Evolutionary conservation across 2,329 filamentous ascomycete genomes (phyloP).

Genomic region (Thielaviopsis populi): DNA sequence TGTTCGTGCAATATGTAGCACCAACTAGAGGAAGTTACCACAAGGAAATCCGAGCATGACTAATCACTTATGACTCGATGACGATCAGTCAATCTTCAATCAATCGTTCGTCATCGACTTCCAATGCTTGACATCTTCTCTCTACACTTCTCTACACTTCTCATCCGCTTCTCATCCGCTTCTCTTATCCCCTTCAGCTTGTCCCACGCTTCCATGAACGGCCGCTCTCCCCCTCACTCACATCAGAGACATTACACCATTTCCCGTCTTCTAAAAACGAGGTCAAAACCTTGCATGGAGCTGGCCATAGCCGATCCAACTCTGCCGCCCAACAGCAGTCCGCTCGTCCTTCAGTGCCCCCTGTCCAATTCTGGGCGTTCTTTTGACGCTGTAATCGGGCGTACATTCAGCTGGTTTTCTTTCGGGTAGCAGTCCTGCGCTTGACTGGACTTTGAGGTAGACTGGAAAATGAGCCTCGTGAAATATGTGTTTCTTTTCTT

Average conservation of each 20-base stretch:
- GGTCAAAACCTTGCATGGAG: neutral
- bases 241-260: neutral
- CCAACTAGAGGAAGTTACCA: too few relatives aligned
- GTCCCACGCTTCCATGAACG: neutral
- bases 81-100: too few relatives aligned
- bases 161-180: too few relatives aligned
- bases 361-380: neutral
- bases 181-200: neutral
- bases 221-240: neutral
- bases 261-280: neutral
- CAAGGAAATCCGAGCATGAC: too few relatives aligned
- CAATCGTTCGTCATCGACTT: too few relatives aligned
- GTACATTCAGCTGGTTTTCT: neutral
- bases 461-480: neutral
- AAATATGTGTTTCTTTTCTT: neutral
- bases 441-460: neutral
- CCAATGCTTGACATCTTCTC: neutral
- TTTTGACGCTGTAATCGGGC: slow-evolving; percentile 9
- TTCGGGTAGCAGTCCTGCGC: neutral
- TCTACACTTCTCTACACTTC: too few relatives aligned
- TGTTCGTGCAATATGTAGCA: too few relatives aligned
- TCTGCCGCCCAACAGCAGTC: neutral
- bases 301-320: neutral
- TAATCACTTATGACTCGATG: too few relatives aligned
- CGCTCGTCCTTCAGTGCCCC: neutral